Base-by-base conservation (phyloP, 2,329 filamentous ascomycete species). In the Penicillium digitatum region DNA sequence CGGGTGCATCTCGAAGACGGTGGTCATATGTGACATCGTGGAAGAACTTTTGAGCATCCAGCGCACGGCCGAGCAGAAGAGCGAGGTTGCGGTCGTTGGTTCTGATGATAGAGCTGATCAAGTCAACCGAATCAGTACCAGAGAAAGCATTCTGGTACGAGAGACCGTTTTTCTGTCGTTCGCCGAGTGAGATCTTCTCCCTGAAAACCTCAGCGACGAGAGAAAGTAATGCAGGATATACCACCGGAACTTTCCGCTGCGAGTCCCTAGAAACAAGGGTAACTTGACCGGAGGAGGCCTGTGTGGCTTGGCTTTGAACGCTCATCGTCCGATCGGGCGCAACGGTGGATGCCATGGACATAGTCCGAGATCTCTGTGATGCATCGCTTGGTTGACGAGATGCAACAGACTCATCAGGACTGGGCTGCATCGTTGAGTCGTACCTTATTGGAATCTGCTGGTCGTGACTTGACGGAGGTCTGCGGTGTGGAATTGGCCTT, bases 21-120 rank as follows among this genome's bases (percentile, higher is more conserved):
- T 99, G 94, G 66, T 96, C 93, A 74, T 99, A 99, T 0, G 93
- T 96, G 48, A 97, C 94, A 80, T 99, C 94, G 77, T 99, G 94
- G 72, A 99, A 99, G 77, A 96, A 96, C 72, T 97, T 97, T 70
- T 99, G 94, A 24, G 94, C 94, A 75, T 99, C 94, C 57, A 99
- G 78, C 39, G 94, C 91, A 69, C 94, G 85, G 59, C 94, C 94
- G 16, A 99, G 79, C 10, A 99, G 83, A 46, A 99, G 79, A 11
- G 94, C 94, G 57, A 99, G 79, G 70, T 99, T 99, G 56, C 94
- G 85, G 74, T 99, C 94, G 0, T 90, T 96, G 1, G 94, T 99
- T 69, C 95, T 88, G 73, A 99, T 97, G 62, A 99, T 97, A 69
- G 95, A 95, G 1, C 90, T 90, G 61, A 99, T 88, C 55, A 97